phyloP scores from a whole-genome alignment of 495 filamentous ascomycete genomes.

The Tuber indicum region DNA sequence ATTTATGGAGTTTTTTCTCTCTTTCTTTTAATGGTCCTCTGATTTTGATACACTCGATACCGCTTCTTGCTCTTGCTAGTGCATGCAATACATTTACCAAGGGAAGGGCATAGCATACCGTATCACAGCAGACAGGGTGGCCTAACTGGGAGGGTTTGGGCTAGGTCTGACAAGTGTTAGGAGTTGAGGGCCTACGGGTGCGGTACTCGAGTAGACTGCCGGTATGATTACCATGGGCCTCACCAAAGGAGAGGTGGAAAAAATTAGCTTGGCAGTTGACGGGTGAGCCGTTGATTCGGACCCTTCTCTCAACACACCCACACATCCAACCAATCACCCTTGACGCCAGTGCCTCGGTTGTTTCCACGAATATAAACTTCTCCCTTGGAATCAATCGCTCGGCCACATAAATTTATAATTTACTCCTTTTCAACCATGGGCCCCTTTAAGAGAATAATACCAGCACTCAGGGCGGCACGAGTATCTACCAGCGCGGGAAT shows the following conservation, averaged over 20 bases:
- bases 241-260: background rate
- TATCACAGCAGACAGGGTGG: background rate
- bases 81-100: background rate
- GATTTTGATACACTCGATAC: background rate
- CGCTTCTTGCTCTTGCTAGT: background rate
- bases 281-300: background rate
- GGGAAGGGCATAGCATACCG: background rate
- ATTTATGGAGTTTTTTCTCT: slow-evolving; percentile 1
- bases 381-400: background rate
- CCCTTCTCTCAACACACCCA: background rate
- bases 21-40: background rate
- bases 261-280: background rate
- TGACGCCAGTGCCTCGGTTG: background rate
- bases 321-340: background rate
- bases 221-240: too few species aligned
- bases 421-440: background rate
- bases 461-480: background rate
- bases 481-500: background rate
- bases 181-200: background rate
- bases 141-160: background rate
- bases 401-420: background rate
- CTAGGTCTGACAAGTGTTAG: background rate
- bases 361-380: background rate
- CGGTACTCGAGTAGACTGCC: too few species aligned
- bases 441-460: background rate